Evolutionary conservation across 345 rosid species (phyloP), one percentile per base, ranked within the genome.

Genomic region (Melastoma malabathricum): DNA sequence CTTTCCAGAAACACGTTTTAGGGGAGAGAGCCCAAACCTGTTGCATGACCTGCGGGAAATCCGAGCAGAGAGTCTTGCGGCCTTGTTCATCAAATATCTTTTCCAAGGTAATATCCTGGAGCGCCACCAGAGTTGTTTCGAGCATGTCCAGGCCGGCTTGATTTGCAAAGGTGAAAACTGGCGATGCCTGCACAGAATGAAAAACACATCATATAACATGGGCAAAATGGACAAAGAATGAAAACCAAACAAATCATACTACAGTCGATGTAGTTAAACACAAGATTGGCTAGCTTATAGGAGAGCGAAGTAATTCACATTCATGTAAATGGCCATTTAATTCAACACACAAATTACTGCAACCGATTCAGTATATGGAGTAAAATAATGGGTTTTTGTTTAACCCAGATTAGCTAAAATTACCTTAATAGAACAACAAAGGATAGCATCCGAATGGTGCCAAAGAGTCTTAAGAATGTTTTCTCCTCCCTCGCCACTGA

Each of bases 121-220:
- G 65, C 3, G 98, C 89, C 18, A 88, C 90, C 62, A 92, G 67
- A 23, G 98, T 92, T 20, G 98, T 92, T 68, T 92, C 95, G 8
- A 92, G 79, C 98, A 92, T 87, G 69, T 92, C 97, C 13, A 92
- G 83, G 29, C 97, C 98, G 0, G 98, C 98, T 59, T 92, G 98
- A 68, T 92, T 92, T 23, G 95, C 90, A 61, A 92, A 92, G 0
- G 97, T 92, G 70, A 87, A 88, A 15, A 87, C 82, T 0, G 98
- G 97, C 71, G 84, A 58, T 46, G 94, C 97, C 97, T 92, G 82
- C 61, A 68, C 6, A 12, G 12, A 34, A 34, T 7, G 41, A 34
- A 34, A 34, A 34, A 34, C 41, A 22, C 10, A 34, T 34, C 10
- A 7, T 12, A 34, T 12, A 34, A 34, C 41, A 7, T 34, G 25